Percentiles rank a stretch among this genome's conserved stretches.
phyloP scores from a whole-genome alignment of 1,284 basidiomycete species.

The Peniophora sp. region DNA sequence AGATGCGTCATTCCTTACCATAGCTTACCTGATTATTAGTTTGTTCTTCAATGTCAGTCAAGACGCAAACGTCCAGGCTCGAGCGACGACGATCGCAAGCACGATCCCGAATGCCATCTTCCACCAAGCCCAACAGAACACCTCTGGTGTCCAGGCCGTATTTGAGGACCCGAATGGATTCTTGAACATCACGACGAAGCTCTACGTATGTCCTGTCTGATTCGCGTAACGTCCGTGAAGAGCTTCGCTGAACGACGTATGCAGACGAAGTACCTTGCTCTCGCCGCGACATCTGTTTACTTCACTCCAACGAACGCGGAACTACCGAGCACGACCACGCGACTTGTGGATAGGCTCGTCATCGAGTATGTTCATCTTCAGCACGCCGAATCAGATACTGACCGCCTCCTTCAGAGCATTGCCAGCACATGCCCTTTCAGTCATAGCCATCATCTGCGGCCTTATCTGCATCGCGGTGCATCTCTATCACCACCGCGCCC shows the following conservation, averaged over 20 bases:
- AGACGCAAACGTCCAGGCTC: slow-evolving; percentile 38
- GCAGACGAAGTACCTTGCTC: slow-evolving; percentile 44
- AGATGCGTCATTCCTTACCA: not conserved
- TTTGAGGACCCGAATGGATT: slow-evolving; percentile 45
- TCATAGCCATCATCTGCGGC: slow-evolving; percentile 35
- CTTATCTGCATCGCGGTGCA: slow-evolving; percentile 37
- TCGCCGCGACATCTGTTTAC: slow-evolving; percentile 47
- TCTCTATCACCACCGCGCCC: slow-evolving; percentile 34
- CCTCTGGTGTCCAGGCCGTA: slow-evolving; percentile 28
- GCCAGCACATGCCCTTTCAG: slow-evolving; percentile 28
- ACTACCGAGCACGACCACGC: slow-evolving; percentile 29
- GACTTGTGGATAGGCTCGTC: slow-evolving; percentile 37
- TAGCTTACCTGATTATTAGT: slow-evolving; percentile 25
- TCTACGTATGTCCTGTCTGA: slow-evolving; percentile 42
- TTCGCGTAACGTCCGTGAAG: too few species aligned
- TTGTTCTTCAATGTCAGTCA: slow-evolving; percentile 28
- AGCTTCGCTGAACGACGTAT: slow-evolving; percentile 1
- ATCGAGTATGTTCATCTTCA: slow-evolving; percentile 41
- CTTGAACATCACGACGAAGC: slow-evolving; percentile 33
- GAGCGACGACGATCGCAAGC: slow-evolving; percentile 36
- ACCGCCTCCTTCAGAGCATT: slow-evolving; percentile 29
- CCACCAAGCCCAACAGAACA: slow-evolving; percentile 31
- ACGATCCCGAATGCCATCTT: slow-evolving; percentile 52
- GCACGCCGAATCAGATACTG: not conserved
- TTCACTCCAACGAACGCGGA: slow-evolving; percentile 33